Evolutionary conservation across 805 yeast species (phyloP), one percentile per base, ranked within the genome.

Genomic region (Suhomyces canberraensis): DNA sequence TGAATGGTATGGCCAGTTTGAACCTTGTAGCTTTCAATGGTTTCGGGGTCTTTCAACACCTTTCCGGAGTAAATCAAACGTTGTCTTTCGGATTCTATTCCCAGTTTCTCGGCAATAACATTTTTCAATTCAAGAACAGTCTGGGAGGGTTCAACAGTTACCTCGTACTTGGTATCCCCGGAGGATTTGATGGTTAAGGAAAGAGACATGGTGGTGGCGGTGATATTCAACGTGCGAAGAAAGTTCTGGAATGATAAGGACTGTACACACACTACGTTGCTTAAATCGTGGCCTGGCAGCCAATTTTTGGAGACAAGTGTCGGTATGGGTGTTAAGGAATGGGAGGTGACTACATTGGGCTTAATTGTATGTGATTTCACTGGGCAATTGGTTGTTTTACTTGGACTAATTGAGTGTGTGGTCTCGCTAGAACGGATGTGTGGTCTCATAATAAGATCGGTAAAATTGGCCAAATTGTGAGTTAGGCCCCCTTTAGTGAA

Each of bases 51-150:
- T 60, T 90, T 90, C 54, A 91, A 74, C 22, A 93, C 95, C 48
- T 91, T 83, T 27, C 98, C 98, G 2, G 96, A 85, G 66, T 85
- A 91, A 54, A 91, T 90, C 56, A 91, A 73, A 41, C 98, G 75
- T 64, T 90, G 98, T 42, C 83, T 76, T n/a, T 73, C 83, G 1
- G 77, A 79, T 4, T 95, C 82, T 29, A 89, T 70, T 16, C 77
- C 81, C 4, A 89, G 63, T 41, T 70, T 74, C 15, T 69, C 66
- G 17, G 80, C 80, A 35, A 91, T 70, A 46, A 68, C 68, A 25
- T 71, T 73, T 61, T 91, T 91, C 47, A 91, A 71, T 42, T 81
- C 84, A 16, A 69, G 64, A 22, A 91, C 79, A 2, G 90, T 78
- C 30, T 71, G 57, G 11, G 73, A 46, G 0, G 78, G 58, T 14